A percentile compares a stretch with the other conserved stretches of the same genome.
These are phyloP conservation scores for Tylopilus orsonianus DNA, from an alignment of 1,284 basidiomycete species.

Conservation along the genomic window DNA sequence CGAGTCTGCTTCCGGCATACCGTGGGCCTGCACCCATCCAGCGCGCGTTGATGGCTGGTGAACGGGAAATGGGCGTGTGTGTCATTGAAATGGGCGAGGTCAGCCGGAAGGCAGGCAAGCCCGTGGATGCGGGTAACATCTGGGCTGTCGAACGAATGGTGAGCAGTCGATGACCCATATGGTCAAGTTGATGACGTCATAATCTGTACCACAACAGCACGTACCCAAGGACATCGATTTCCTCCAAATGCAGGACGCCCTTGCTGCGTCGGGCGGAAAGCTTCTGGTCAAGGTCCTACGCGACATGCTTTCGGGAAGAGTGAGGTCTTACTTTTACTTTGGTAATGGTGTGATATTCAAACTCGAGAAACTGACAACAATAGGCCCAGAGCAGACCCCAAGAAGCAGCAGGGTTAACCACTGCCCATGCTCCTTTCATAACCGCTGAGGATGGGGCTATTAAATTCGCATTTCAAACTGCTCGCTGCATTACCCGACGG, in stretches of 20 bases:
- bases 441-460: conserved; percentile 47
- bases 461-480: conserved; percentile 58
- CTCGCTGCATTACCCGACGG: conserved; percentile 53
- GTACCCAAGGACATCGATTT: conserved; percentile 47
- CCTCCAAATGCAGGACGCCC: conserved; percentile 50
- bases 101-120: conserved; percentile 39
- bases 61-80: conserved; percentile 55
- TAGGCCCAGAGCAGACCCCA: conserved; percentile 52
- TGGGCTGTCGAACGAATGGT: conserved; percentile 47
- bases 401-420: conserved; percentile 35
- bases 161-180: conserved; percentile 1
- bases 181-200: conserved; percentile 60
- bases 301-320: conserved; percentile 49
- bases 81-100: conserved; percentile 51
- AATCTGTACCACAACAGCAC: conserved; percentile 25
- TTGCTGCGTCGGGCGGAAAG: conserved; percentile 68
- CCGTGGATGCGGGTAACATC: conserved; percentile 49
- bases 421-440: conserved; percentile 36
- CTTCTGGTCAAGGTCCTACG: conserved; percentile 66
- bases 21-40: conserved; percentile 94
- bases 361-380: background rate
- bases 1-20: conserved; percentile 85
- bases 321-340: conserved; percentile 32
- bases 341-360: background rate
- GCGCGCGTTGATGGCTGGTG: conserved; percentile 60